A percentile compares a stretch with the other conserved stretches of the same genome.
Evolutionary conservation across 2,329 filamentous ascomycete genomes (phyloP).

Genomic region (Nigrospora oryzae): DNA sequence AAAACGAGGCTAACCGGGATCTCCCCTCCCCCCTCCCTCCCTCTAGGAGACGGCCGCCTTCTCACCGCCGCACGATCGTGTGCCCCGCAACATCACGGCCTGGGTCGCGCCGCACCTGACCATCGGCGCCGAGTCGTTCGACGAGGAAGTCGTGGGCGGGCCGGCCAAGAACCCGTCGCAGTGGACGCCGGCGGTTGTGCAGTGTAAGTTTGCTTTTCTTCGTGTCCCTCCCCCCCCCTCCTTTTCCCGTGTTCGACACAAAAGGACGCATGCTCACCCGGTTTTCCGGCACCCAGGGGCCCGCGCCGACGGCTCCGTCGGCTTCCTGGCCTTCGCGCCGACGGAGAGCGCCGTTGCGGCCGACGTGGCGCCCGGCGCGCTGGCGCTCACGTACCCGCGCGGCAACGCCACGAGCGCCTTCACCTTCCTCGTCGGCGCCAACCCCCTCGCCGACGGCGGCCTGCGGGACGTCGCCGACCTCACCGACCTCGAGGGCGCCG

Average conservation of each 20-base stretch:
- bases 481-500: slow-evolving; percentile 28
- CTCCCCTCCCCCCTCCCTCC: no score
- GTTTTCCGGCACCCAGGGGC: no score
- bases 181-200: slow-evolving; percentile 41
- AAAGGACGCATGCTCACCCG: no score
- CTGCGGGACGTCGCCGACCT: slow-evolving; percentile 25
- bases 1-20: no score
- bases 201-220: slow-evolving; percentile 21
- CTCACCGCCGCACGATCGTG: slow-evolving; percentile 37
- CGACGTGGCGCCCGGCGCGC: slow-evolving; percentile 17
- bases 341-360: slow-evolving; percentile 24
- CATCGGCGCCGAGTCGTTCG: slow-evolving; percentile 41
- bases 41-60: slow-evolving; percentile 28
- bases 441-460: slow-evolving; percentile 9
- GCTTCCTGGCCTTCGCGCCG: slow-evolving; percentile 21
- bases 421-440: slow-evolving; percentile 29
- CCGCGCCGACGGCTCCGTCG: slow-evolving; percentile 6
- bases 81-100: slow-evolving; percentile 38
- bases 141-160: slow-evolving; percentile 37
- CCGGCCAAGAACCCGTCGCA: slow-evolving; percentile 32
- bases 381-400: slow-evolving; percentile 35
- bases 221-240: no score
- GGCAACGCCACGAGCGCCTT: slow-evolving; percentile 30
- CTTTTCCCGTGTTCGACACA: no score
- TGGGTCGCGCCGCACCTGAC: slow-evolving; percentile 37